Conservation (phyloP, 192 early-diverging fungal species). For the Gaertneriomyces semiglobifer region DNA sequence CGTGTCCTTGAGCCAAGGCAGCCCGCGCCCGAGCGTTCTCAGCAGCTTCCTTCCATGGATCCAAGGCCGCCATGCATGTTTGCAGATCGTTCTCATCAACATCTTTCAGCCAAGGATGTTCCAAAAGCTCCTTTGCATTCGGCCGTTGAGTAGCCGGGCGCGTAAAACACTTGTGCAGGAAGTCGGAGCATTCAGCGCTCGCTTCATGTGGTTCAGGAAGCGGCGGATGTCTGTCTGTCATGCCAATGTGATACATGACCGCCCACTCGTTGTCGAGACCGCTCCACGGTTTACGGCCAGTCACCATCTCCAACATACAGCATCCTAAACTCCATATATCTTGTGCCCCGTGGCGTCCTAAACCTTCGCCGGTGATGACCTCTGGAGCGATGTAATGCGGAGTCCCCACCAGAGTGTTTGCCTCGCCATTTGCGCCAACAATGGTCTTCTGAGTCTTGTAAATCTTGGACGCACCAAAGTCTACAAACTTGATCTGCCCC, state of each 20-base stretch:
- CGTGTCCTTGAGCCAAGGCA: constrained; percentile 17
- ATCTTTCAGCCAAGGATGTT: constrained; percentile 64
- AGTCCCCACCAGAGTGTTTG: constrained; percentile 39
- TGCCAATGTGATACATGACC: constrained; percentile 80
- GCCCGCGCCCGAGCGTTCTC: constrained; percentile 26
- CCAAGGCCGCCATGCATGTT: constrained; percentile 6
- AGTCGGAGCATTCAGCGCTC: constrained; percentile 66
- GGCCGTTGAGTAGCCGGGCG: constrained; percentile 69
- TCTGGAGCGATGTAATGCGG: constrained; percentile 54
- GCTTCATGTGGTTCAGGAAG: constrained; percentile 69
- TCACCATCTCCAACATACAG: constrained; percentile 87
- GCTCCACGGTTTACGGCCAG: constrained; percentile 81
- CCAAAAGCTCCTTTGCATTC: constrained; percentile 66
- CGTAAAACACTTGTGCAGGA: constrained; percentile 75
- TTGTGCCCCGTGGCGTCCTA: constrained; percentile 74
- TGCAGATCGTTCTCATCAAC: constrained; percentile 28
- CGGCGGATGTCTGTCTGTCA: constrained; percentile 71
- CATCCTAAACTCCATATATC: constrained; percentile 93
- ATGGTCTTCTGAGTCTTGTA: constrained; percentile 46
- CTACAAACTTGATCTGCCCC: constrained; percentile 79
- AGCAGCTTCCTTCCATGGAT: constrained; percentile 26
- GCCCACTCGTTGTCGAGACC: constrained; percentile 92
- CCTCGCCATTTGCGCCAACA: constrained; percentile 26
- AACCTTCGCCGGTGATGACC: constrained; percentile 75
- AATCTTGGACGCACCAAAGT: constrained; percentile 90